A percentile compares a stretch with the other conserved stretches of the same genome.
phyloP scores from a whole-genome alignment of 805 yeast species.

The Saccharomycopsis sp. region DNA sequence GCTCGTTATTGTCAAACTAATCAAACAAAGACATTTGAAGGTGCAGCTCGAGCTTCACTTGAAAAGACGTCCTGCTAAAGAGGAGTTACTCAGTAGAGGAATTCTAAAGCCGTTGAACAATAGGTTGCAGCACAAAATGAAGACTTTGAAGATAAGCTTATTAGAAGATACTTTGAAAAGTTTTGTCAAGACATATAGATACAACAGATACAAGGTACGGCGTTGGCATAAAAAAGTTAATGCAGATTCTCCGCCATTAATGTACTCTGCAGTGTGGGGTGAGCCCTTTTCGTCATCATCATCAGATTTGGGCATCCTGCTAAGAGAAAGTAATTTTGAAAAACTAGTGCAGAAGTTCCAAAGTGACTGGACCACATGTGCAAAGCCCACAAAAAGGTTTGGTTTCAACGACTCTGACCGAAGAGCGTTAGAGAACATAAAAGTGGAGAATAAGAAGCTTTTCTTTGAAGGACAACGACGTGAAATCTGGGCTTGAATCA shows the following conservation, averaged over 20 bases:
- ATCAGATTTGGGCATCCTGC: neutral
- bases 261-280: neutral
- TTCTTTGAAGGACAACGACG: neutral
- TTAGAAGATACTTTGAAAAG: constrained; percentile 13
- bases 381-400: neutral
- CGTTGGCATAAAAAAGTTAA: neutral
- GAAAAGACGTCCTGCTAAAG: neutral
- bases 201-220: neutral
- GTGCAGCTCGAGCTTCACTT: neutral
- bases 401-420: neutral
- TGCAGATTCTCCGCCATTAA: neutral
- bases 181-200: constrained; percentile 11
- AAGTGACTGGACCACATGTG: neutral
- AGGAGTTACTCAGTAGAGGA: neutral
- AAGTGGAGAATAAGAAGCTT: neutral
- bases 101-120: neutral
- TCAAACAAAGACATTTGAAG: neutral
- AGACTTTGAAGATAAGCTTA: constrained; percentile 1
- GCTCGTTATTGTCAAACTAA: neutral
- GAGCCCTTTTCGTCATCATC: neutral
- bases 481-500: neutral
- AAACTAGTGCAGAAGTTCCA: neutral
- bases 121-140: neutral
- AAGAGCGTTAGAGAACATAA: neutral
- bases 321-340: neutral